Evolutionary conservation across 2,329 filamentous ascomycete genomes (phyloP).

Genomic region (Penicillium aurantiogriseum): DNA sequence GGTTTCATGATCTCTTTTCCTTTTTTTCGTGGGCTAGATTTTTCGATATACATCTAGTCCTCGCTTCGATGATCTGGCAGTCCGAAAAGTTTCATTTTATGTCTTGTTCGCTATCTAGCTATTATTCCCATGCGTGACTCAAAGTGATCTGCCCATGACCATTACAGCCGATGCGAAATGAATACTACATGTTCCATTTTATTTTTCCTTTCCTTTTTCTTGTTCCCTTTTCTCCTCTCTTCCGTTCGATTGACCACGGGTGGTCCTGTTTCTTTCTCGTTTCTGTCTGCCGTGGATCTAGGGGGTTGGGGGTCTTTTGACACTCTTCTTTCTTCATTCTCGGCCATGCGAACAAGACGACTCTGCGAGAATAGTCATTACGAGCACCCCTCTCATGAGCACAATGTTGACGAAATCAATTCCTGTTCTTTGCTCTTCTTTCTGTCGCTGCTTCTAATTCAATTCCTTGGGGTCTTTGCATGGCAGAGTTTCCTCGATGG

Average conservation of each 20-base stretch:
- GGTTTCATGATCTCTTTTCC: slow-evolving; percentile 31
- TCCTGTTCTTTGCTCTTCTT: slow-evolving; percentile 2
- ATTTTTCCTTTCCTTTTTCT: slow-evolving; percentile 4
- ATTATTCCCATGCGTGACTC: slow-evolving; percentile 36
- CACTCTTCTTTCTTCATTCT: slow-evolving; percentile 1
- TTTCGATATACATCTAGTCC: slow-evolving; percentile 33
- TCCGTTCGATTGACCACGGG: slow-evolving; percentile 12
- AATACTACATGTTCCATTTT: slow-evolving; percentile 22
- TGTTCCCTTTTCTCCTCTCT: slow-evolving; percentile 4
- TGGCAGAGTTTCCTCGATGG: slow-evolving; percentile 1
- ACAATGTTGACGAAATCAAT: slow-evolving; percentile 11
- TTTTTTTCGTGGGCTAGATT: slow-evolving; percentile 31
- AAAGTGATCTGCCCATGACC: slow-evolving; percentile 35
- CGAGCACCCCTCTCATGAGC: slow-evolving; percentile 10
- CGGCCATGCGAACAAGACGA: slow-evolving; percentile 15
- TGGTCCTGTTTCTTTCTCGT: slow-evolving; percentile 16
- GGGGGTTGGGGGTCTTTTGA: slow-evolving; percentile 3
- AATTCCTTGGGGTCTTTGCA: slow-evolving; percentile 6
- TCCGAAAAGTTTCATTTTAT: slow-evolving; percentile 38
- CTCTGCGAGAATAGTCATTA: slow-evolving; percentile 16
- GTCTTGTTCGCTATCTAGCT: slow-evolving; percentile 31
- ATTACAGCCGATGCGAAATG: slow-evolving; percentile 37
- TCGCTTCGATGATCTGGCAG: slow-evolving; percentile 36
- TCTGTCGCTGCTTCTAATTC: slow-evolving; percentile 1
- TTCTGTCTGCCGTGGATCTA: slow-evolving; percentile 10